Percentiles rank a stretch among this genome's conserved stretches.
phyloP scores from a whole-genome alignment of 176 grass and related monocot genomes.

The Rhynchospora pubera region DNA sequence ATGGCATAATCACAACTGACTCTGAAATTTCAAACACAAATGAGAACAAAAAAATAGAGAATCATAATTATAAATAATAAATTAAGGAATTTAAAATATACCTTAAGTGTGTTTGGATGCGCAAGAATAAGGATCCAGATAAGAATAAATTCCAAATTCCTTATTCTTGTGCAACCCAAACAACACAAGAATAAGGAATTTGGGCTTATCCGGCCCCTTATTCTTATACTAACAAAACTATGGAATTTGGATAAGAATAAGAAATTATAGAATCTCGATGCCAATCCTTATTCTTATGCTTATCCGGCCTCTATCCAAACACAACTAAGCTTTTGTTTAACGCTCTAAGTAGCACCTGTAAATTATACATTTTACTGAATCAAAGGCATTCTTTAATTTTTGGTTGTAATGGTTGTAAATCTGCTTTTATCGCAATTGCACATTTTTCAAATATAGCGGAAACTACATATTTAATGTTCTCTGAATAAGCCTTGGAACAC shows the following conservation, averaged over 20 bases:
- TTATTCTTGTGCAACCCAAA: no score
- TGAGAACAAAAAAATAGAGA: not conserved
- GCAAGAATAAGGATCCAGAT: no score
- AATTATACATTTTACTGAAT: not conserved
- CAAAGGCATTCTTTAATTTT: not conserved
- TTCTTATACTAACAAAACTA: no score
- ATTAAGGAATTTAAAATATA: not conserved
- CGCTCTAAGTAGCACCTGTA: not conserved
- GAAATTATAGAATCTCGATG: no score
- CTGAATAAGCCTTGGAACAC: conserved; percentile 7
- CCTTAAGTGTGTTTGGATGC: no score
- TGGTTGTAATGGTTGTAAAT: not conserved
- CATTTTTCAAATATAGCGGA: not conserved
- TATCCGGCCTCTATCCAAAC: no score
- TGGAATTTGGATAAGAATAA: no score
- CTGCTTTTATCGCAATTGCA: not conserved
- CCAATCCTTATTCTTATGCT: no score
- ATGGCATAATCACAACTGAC: conserved; percentile 62
- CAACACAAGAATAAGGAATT: no score
- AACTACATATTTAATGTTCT: not conserved
- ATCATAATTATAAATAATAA: not conserved
- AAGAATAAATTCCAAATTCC: no score
- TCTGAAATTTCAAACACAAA: conserved; percentile 34
- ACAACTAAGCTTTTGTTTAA: no score
- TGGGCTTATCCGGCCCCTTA: no score